Evolutionary conservation across 2,329 filamentous ascomycete genomes (phyloP), one percentile per base, ranked within the genome.

Genomic region (Trichoderma breve): DNA sequence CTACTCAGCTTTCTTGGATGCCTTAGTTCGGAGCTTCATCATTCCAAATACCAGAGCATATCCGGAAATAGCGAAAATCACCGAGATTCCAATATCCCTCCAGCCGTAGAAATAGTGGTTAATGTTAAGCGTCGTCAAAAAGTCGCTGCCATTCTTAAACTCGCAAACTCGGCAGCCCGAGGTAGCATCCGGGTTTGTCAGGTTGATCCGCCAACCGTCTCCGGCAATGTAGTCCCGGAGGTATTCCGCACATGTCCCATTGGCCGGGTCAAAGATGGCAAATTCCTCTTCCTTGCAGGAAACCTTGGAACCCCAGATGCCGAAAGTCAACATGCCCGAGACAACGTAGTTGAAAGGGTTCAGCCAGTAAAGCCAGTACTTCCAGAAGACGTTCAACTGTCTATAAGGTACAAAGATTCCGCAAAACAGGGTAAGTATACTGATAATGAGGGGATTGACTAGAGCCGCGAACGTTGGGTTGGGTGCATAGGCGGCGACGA

Each of bases 371-470:
- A 91, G 86, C 89, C 89, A 92, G 74, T 86, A 86, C 28, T 84
- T 82, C 92, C 92, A 94, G 80, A 94, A 94, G 1, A 80, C 75
- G 8, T 89, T 87, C 28, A 94, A 85, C 32, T 86, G 85, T 0
- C 76, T 76, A 74, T 91, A 93, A 0, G 92, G 91, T 0, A 94
- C 91, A 5, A 93, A 83, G 1, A 94, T 91, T 73, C 92, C 92
- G 75, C 91, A 93, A 83, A 95, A 94, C 3, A 93, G 83, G 53
- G 89, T 79, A 76, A 32, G 21, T 21, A 60, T 32, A 30, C 86
- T 84, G 71, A 90, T 81, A 11, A 90, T 66, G 0, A 90, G 77
- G 0, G 88, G 88, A 73, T 90, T 90, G 73, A 85, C 84, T 3
- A 90, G 82, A 0, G 87, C 82, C 0, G 89, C 89, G 57, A 90